These are phyloP conservation scores for Ganoderma multipileum DNA, from an alignment of 1,284 basidiomycete genomes.

Conservation along the genomic window DNA sequence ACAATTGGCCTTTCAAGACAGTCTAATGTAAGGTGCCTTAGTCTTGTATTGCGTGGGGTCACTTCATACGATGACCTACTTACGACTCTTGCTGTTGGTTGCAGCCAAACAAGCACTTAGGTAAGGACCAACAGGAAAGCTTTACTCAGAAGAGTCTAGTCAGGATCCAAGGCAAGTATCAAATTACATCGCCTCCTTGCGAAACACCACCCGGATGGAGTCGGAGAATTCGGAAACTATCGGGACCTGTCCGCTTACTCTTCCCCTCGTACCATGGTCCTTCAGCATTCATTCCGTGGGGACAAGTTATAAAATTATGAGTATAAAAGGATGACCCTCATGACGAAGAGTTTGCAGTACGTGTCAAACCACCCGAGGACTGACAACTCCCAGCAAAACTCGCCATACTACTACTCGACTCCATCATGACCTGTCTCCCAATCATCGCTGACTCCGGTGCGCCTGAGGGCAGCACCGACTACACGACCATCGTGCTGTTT, in stretches of 20 bases:
- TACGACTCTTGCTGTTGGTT: no score
- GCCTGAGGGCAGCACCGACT: conserved; percentile 13
- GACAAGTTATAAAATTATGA: not conserved
- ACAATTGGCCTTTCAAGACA: no score
- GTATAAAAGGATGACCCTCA: not conserved
- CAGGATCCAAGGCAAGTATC: no score
- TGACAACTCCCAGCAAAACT: not conserved
- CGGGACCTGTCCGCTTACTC: not conserved
- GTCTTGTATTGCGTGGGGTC: no score
- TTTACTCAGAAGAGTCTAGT: no score
- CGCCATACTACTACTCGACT: not conserved
- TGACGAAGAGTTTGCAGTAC: not conserved
- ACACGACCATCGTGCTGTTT: conserved; percentile 37
- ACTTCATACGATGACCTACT: no score
- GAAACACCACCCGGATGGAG: not conserved
- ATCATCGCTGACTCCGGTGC: conserved; percentile 7
- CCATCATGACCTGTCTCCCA: no score
- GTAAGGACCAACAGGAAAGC: no score
- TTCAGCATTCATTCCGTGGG: not conserved
- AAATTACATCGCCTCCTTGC: not conserved
- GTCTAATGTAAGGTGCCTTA: no score
- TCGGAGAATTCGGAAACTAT: not conserved
- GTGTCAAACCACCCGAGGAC: not conserved
- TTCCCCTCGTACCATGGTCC: not conserved
- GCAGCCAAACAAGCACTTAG: no score